Conservation (phyloP, 2,329 filamentous ascomycete species). For the Sporothrix mexicana region DNA sequence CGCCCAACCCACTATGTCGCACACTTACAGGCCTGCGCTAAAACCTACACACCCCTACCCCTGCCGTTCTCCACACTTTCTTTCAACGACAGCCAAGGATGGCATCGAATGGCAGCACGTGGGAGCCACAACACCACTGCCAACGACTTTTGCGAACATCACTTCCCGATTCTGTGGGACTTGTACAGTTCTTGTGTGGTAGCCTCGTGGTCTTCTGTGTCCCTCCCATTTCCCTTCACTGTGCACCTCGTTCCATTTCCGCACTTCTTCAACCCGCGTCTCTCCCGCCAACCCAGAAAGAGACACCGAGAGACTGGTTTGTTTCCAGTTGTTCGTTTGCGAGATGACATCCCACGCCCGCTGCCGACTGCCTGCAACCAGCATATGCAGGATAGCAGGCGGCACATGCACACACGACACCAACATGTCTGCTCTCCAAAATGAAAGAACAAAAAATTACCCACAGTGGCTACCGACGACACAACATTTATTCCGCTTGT, state of each 20-base stretch:
- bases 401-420: not conserved
- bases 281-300: not conserved
- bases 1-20: not conserved
- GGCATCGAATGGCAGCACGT: conserved; percentile 16
- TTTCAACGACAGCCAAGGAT: not conserved
- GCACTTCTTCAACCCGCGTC: not conserved
- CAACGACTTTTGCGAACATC: not conserved
- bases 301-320: not conserved
- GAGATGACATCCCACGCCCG: not conserved
- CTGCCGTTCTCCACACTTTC: conserved; percentile 7
- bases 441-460: not conserved
- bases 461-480: conserved; percentile 14
- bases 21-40: not conserved
- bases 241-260: too few relatives aligned
- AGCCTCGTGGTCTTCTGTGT: not conserved
- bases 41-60: not conserved
- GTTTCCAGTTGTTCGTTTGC: not conserved
- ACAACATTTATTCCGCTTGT: not conserved
- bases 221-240: not conserved
- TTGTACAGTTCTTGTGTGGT: not conserved
- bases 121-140: not conserved
- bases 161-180: not conserved
- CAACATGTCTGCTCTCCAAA: not conserved
- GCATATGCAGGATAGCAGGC: not conserved
- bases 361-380: not conserved